Conservation (phyloP, 176 grass and related monocot genomes). For the Coix lacrymajobi region DNA sequence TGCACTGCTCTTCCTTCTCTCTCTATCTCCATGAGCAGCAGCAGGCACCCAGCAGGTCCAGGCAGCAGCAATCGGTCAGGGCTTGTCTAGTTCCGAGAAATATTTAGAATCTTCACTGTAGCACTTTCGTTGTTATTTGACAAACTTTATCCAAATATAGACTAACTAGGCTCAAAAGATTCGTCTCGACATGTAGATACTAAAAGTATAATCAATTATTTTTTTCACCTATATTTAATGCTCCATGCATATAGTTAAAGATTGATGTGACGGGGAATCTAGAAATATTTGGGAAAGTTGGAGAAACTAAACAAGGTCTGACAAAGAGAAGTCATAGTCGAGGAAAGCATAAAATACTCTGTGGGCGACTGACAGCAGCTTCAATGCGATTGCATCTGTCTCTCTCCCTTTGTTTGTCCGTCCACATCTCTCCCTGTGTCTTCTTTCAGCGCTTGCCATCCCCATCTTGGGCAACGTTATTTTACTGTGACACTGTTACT, state of each 20-base stretch:
- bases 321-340: constrained; percentile 93
- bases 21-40: not conserved
- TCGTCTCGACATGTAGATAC: too few species aligned
- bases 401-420: not conserved
- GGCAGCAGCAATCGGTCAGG: constrained; percentile 17
- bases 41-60: not conserved
- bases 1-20: not conserved
- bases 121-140: too few species aligned
- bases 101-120: too few species aligned
- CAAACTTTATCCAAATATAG: too few species aligned
- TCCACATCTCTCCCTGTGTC: constrained; percentile 20
- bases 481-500: constrained; percentile 39
- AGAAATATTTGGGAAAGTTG: too few species aligned
- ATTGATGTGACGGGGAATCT: too few species aligned
- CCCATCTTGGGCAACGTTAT: constrained; percentile 41
- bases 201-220: too few species aligned
- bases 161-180: too few species aligned
- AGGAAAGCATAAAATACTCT: constrained; percentile 92
- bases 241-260: too few species aligned
- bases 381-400: constrained; percentile 53
- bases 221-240: too few species aligned
- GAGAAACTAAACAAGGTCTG: too few species aligned
- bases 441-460: constrained; percentile 40
- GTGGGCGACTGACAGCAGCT: constrained; percentile 60
- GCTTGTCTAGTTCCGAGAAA: too few species aligned